Conservation (phyloP, 2,329 filamentous ascomycete species). For the Trichoderma arundinaceum region DNA sequence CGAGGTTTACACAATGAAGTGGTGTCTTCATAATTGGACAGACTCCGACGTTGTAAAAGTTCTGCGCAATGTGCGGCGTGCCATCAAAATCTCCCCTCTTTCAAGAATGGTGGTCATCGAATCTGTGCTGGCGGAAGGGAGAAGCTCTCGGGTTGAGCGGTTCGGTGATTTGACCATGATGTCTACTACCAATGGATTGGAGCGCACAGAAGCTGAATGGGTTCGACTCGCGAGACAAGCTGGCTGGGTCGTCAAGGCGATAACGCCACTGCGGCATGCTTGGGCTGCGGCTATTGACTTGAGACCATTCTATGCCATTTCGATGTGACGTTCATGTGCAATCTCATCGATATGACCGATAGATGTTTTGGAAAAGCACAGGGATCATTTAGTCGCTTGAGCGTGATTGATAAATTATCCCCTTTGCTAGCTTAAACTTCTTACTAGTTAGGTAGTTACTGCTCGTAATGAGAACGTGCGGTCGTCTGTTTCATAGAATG, state of each 20-base stretch:
- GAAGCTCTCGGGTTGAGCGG: conserved; percentile 40
- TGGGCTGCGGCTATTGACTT: conserved; percentile 28
- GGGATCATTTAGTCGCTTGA: not conserved
- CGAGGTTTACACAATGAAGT: conserved; percentile 46
- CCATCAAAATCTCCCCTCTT: conserved; percentile 38
- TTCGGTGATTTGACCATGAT: conserved; percentile 53
- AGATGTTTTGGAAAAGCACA: not conserved
- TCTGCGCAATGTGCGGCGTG: conserved; percentile 39
- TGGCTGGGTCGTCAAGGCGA: conserved; percentile 41
- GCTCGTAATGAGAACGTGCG: too few relatives aligned
- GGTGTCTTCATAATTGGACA: conserved; percentile 51
- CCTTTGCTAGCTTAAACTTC: too few relatives aligned
- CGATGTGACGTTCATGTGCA: not conserved
- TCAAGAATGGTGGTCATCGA: conserved; percentile 48
- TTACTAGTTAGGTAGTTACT: too few relatives aligned
- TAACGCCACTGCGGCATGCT: conserved; percentile 15
- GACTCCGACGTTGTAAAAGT: conserved; percentile 44
- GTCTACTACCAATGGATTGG: conserved; percentile 43
- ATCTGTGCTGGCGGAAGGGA: conserved; percentile 43
- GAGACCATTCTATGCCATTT: not conserved
- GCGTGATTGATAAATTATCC: too few relatives aligned
- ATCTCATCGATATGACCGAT: too few relatives aligned
- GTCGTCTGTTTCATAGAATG: too few relatives aligned
- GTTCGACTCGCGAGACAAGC: conserved; percentile 37
- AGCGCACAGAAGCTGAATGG: conserved; percentile 44